Conservation (phyloP, 1,284 basidiomycete species). For the Volvariella volvacea region DNA sequence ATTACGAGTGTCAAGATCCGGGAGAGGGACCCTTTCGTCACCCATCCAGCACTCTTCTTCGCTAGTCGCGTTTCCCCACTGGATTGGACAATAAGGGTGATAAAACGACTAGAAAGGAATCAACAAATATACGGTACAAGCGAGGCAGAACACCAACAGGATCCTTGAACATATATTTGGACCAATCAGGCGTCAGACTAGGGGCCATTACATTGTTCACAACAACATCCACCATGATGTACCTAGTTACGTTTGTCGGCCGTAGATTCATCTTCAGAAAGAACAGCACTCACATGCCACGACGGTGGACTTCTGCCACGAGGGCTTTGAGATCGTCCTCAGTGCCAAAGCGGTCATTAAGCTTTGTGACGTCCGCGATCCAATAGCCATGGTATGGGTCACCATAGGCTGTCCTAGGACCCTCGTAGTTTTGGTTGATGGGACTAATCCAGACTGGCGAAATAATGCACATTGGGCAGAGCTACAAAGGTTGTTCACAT, state of each 20-base stretch:
- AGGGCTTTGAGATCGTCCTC: conserved; percentile 64
- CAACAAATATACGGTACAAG: not conserved
- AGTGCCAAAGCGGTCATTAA: conserved; percentile 67
- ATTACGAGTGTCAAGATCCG: conserved; percentile 70
- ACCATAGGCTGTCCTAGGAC: conserved; percentile 55
- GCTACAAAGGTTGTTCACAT: conserved; percentile 21
- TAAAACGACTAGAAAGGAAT: conserved; percentile 36
- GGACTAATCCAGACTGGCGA: conserved; percentile 57
- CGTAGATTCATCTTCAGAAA: conserved; percentile 2
- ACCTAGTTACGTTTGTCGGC: conserved; percentile 26
- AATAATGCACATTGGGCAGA: conserved; percentile 9
- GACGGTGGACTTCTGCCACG: conserved; percentile 54
- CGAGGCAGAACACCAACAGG: conserved; percentile 25
- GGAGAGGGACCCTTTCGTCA: conserved; percentile 57
- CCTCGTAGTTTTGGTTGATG: conserved; percentile 64
- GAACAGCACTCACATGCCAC: conserved; percentile 49
- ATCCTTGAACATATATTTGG: conserved; percentile 55
- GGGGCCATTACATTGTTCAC: conserved; percentile 70
- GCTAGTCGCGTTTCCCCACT: conserved; percentile 57
- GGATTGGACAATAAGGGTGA: conserved; percentile 60
- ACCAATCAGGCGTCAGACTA: conserved; percentile 48
- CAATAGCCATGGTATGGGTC: conserved; percentile 70
- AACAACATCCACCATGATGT: conserved; percentile 76
- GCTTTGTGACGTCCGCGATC: conserved; percentile 53
- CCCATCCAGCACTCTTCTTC: conserved; percentile 75